Percentiles rank a stretch among this genome's conserved stretches.
Conservation (phyloP, 2,329 filamentous ascomycete genomes). For the Xenoacremonium recifei region DNA sequence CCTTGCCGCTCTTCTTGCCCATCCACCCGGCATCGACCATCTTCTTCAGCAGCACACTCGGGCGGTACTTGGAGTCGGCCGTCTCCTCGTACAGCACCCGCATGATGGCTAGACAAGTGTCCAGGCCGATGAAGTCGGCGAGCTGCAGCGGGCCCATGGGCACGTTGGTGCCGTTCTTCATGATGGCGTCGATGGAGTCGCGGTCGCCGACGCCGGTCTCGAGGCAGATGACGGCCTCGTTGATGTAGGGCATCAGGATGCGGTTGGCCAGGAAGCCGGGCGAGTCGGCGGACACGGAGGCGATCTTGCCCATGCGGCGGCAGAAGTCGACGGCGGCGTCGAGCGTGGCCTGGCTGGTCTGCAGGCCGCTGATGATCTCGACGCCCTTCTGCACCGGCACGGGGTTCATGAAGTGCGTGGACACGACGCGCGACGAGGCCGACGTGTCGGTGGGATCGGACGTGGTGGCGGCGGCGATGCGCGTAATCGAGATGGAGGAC, state of each 20-base stretch:
- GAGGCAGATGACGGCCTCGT: conserved; percentile 93
- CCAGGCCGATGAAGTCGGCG: conserved; percentile 95
- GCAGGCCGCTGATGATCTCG: conserved; percentile 92
- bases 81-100: conserved; percentile 88
- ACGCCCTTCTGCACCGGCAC: conserved; percentile 96
- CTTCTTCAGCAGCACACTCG: conserved; percentile 80
- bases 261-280: conserved; percentile 95
- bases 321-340: conserved; percentile 83
- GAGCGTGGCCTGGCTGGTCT: conserved; percentile 81
- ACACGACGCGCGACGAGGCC: conserved; percentile 83
- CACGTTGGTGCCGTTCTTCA: conserved; percentile 99
- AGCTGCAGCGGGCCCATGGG: conserved; percentile 94
- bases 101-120: conserved; percentile 97
- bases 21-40: conserved; percentile 99
- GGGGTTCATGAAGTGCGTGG: conserved; percentile 99
- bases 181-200: conserved; percentile 94
- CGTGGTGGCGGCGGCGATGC: conserved; percentile 85
- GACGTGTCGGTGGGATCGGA: conserved; percentile 75
- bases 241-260: conserved; percentile 99
- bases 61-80: conserved; percentile 93
- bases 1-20: conserved; percentile 95
- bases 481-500: conserved; percentile 96
- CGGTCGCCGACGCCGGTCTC: conserved; percentile 87
- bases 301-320: conserved; percentile 87
- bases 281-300: conserved; percentile 82